Base-by-base conservation (phyloP, 2,329 filamentous ascomycete genomes). In the Penicillium sp. region DNA sequence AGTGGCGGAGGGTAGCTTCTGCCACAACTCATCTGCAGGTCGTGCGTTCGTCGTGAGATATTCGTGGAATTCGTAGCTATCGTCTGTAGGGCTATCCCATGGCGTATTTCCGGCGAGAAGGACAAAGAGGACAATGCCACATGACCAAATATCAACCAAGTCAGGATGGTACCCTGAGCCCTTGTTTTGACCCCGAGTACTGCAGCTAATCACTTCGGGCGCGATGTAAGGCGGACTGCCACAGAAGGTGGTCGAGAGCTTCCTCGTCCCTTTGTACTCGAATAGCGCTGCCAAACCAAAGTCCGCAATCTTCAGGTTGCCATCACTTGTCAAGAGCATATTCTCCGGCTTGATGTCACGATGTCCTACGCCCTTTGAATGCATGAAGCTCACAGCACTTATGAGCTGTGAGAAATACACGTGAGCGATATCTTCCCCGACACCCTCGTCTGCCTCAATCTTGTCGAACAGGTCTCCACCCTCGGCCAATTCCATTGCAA, bases 391-490 rank as follows among this genome's bases (percentile, higher is more conserved):
- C 63, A 98, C 90, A 8, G 94, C 95, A 72, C 88, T 88, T 68
- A 98, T 85, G 62, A 99, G 85, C 78, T 99, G 95, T 2, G 89
- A 85, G 75, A 99, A 99, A 80, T 98, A 99, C 62, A 97, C 87
- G 74, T 99, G 96, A 37, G 95, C 94, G 72, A 99, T 92, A 73
- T 98, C 91, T 75, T 96, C 88, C 6, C 89, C 86, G n/a, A 98
- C 92, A 50, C 95, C 95, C 47, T 94, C 91, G 75, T 99, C 95
- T 17, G 95, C 93, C 79, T 99, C 96, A 69, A 99, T 98, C 82
- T 99, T 99, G 86, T 99, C 95, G 76, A 99, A 99, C 7, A 99
- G 83, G 74, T 99, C 95, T 11, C 95, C 95, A 43, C 95, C 95
- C 69, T 96, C 91, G 48, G 95, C 95, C 67, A 91, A 89, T 77